Percentiles rank a stretch among this genome's conserved stretches.
Conservation (phyloP, 1,284 basidiomycete species). For the Naganishia sp. region DNA sequence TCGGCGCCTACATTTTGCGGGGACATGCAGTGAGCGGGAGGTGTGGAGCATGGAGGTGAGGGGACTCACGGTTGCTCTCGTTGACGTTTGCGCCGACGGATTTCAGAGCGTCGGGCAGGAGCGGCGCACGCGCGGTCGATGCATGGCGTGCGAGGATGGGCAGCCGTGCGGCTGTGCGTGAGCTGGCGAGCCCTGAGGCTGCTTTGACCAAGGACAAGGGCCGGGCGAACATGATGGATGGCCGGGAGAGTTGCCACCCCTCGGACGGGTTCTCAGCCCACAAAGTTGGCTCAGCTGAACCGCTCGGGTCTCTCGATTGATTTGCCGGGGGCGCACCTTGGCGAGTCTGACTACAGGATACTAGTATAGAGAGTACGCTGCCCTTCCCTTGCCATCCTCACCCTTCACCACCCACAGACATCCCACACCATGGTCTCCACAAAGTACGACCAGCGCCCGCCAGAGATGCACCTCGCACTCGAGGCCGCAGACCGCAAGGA, state of each 20-base stretch:
- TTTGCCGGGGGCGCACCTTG: too few relatives aligned
- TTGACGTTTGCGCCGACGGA: slow-evolving; percentile 11
- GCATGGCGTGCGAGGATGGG: slow-evolving; percentile 4
- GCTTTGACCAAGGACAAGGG: not conserved
- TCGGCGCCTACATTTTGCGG: slow-evolving; percentile 66
- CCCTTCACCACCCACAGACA: not conserved
- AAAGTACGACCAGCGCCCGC: slow-evolving; percentile 13
- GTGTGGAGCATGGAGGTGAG: too few relatives aligned
- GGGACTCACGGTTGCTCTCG: slow-evolving; percentile 20
- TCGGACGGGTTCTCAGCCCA: too few relatives aligned
- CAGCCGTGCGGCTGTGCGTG: not conserved
- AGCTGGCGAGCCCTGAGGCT: not conserved
- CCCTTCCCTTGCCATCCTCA: not conserved
- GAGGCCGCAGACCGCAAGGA: slow-evolving; percentile 82
- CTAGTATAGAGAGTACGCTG: too few relatives aligned
- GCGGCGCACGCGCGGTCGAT: slow-evolving; percentile 9
- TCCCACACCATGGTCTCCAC: slow-evolving; percentile 11
- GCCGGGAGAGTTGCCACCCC: not conserved
- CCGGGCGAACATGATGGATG: not conserved
- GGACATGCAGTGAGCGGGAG: too few relatives aligned
- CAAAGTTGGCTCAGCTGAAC: too few relatives aligned
- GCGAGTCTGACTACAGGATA: too few relatives aligned
- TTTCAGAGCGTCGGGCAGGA: slow-evolving; percentile 1
- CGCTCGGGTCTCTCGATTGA: too few relatives aligned
- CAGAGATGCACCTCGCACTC: slow-evolving; percentile 65